phyloP scores from a whole-genome alignment of 2,329 filamentous ascomycete species.

The Botrytis fragariae region DNA sequence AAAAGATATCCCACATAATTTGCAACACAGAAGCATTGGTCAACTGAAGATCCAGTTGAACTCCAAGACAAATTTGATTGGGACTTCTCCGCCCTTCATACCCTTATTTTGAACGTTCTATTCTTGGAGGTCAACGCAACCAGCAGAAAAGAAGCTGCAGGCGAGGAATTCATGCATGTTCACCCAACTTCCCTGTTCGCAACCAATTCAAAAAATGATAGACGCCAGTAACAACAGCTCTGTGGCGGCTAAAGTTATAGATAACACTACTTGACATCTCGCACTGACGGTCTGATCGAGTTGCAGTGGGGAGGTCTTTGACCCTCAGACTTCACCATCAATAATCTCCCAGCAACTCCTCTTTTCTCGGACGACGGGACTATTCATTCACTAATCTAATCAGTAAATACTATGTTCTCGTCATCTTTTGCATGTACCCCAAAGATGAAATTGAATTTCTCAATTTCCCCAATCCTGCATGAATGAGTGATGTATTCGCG shows the following conservation, averaged over 20 bases:
- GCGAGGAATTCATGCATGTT: constrained; percentile 9
- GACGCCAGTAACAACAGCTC: background rate
- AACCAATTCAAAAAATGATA: background rate
- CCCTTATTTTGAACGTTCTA: background rate
- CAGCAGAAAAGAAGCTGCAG: background rate
- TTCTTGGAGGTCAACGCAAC: constrained; percentile 6
- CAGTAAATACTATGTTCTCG: background rate
- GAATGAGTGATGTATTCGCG: background rate
- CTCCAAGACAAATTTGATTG: background rate
- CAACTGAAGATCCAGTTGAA: background rate
- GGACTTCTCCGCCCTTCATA: background rate
- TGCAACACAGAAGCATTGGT: constrained; percentile 5
- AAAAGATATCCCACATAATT: background rate
- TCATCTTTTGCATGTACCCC: background rate
- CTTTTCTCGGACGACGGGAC: background rate
- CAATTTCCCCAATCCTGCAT: background rate
- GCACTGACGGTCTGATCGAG: constrained; percentile 5
- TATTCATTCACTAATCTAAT: background rate
- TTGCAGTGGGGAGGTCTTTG: background rate
- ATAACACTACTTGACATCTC: background rate
- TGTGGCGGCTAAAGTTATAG: background rate
- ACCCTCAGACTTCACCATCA: background rate
- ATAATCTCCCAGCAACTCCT: background rate
- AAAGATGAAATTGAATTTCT: background rate
- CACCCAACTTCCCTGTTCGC: background rate